Evolutionary conservation across 2,329 filamentous ascomycete species (phyloP).

Genomic region (Leptographium procerum): DNA sequence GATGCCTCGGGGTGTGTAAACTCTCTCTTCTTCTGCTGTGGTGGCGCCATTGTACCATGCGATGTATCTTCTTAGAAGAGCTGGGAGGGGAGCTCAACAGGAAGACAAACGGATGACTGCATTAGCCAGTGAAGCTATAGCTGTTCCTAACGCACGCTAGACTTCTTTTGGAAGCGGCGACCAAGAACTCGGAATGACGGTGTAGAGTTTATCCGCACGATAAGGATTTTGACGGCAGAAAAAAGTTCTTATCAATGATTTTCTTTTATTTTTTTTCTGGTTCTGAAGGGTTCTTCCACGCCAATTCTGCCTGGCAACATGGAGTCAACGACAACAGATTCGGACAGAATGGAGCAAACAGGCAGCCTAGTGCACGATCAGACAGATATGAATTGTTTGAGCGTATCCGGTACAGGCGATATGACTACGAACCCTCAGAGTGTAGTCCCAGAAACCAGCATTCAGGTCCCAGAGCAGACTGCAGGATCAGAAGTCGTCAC

Average conservation of each 20-base stretch:
- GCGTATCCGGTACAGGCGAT: background rate
- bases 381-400: background rate
- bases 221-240: slow-evolving; percentile 11
- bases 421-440: background rate
- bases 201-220: slow-evolving; percentile 2
- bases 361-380: background rate
- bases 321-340: background rate
- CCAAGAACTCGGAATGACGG: background rate
- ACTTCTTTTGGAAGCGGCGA: background rate
- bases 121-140: background rate
- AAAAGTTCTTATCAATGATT: slow-evolving; percentile 12
- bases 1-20: slow-evolving; percentile 37
- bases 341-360: background rate
- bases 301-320: background rate
- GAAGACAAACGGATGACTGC: background rate
- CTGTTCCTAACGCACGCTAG: background rate
- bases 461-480: background rate
- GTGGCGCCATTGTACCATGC: slow-evolving; percentile 25
- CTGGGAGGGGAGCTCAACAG: background rate
- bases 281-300: background rate
- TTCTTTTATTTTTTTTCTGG: background rate
- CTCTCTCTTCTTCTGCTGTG: slow-evolving; percentile 20
- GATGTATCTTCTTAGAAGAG: background rate
- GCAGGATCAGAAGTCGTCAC: background rate
- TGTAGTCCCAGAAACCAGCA: background rate